Base-by-base conservation (phyloP, 2,329 filamentous ascomycete genomes). In the Colletotrichum scovillei region DNA sequence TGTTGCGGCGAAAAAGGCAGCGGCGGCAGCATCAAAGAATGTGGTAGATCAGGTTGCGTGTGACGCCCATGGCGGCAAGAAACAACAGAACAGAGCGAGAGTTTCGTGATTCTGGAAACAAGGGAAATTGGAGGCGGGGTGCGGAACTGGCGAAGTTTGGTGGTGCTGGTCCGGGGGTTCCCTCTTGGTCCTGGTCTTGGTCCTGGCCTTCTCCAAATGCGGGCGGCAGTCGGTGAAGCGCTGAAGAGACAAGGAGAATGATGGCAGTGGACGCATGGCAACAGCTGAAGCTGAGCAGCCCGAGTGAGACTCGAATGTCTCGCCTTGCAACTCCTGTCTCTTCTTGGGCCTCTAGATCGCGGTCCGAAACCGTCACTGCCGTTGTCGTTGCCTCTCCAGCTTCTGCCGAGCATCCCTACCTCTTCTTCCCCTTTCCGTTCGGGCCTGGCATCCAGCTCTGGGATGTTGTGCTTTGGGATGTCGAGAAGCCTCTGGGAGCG, bases 51-150 rank as follows among this genome's bases (percentile, higher is more conserved):
- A 53, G 19, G 66, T n/a, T 59, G 32, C 49, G 60, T 42, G 67
- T 16, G 70, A 59, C 46, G 59, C 19, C 60, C 28, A 58, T 32
- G 70, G 28, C 42, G 58, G 63, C 58, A 30, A 74, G 72, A 69
- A 69, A 72, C 58, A 68, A 16, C 49, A 38, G 59, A 64, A 63
- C 49, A 64, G 67, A 70, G 60, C 58, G 58, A 64, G 30, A 59
- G 42, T 72, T 72, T 67, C 56, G 67, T 35, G 52, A 53, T 14
- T 56, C 49, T 73, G 55, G 62, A 70, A 70, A 73, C 67, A 70
- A 65, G 67, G 70, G 65, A 70, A 73, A 55, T 60, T 67, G 60
- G 70, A 73, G 70, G 70, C 70, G 70, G 70, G 70, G 70, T 62
- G 70, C 67, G 59, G 32, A 65, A 70, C 32, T 73, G 70, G 67